phyloP scores from a whole-genome alignment of 1,284 basidiomycete species.

The Porodaedalea pini region DNA sequence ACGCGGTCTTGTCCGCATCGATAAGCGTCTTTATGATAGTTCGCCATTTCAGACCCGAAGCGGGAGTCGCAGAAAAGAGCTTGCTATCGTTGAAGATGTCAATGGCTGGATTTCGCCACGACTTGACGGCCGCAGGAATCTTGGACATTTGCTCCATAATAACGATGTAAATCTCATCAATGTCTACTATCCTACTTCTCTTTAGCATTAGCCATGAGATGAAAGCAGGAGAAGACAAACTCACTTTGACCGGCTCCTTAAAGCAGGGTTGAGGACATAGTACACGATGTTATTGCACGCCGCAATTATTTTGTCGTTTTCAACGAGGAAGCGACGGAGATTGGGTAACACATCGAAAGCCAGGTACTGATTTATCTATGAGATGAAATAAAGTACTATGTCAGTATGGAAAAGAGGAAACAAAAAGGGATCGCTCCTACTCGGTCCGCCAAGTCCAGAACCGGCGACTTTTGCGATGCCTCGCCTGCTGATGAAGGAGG shows the following conservation, averaged over 20 bases:
- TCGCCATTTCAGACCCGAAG: constrained; percentile 66
- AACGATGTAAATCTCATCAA: constrained; percentile 61
- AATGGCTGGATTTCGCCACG: constrained; percentile 78
- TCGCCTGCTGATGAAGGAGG: not conserved
- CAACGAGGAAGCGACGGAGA: constrained; percentile 77
- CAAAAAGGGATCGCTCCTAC: constrained; percentile 4
- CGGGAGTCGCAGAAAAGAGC: constrained; percentile 75
- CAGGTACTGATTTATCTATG: constrained; percentile 73
- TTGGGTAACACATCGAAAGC: constrained; percentile 70
- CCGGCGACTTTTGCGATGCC: constrained; percentile 1
- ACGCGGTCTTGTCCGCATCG: constrained; percentile 82
- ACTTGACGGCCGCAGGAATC: constrained; percentile 75
- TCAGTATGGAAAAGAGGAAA: not conserved
- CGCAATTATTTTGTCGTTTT: constrained; percentile 78
- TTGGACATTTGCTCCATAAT: constrained; percentile 78
- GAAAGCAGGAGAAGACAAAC: constrained; percentile 13
- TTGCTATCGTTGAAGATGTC: constrained; percentile 85
- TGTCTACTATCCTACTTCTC: constrained; percentile 57
- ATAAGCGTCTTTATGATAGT: constrained; percentile 78
- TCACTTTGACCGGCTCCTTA: constrained; percentile 71
- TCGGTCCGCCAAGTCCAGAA: not conserved
- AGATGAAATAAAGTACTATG: constrained; percentile 5
- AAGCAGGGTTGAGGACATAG: constrained; percentile 78
- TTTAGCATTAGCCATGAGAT: not conserved
- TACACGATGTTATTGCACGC: constrained; percentile 84